Evolutionary conservation across 148 eudicot species (phyloP).

Genomic region (Vaccinium darrowii): DNA sequence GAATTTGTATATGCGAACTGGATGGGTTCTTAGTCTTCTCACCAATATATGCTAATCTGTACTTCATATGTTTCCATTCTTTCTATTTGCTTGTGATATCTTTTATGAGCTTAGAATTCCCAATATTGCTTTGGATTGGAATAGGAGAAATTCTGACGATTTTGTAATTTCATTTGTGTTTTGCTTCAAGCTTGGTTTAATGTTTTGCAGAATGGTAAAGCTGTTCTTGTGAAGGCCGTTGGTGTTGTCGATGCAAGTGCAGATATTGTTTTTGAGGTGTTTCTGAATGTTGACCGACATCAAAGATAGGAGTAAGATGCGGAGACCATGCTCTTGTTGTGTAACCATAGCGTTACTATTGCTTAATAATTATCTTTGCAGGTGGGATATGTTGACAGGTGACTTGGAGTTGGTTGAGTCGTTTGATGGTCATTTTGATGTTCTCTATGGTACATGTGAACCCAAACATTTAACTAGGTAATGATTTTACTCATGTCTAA

Average conservation of each 20-base stretch:
- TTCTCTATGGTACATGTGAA: conserved; percentile 82
- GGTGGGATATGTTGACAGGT: conserved; percentile 93
- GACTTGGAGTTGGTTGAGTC: conserved; percentile 85
- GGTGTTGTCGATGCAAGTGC: conserved; percentile 80
- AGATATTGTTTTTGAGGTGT: conserved; percentile 80
- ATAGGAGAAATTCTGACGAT: neutral
- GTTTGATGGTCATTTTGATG: conserved; percentile 77
- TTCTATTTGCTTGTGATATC: neutral
- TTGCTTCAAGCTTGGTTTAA: neutral
- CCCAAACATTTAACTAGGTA: conserved; percentile 72
- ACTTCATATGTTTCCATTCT: neutral
- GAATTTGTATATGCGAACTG: neutral
- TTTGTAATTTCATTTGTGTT: neutral
- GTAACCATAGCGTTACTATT: conserved; percentile 1
- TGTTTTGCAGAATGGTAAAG: conserved; percentile 57
- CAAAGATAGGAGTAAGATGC: conserved; percentile 86
- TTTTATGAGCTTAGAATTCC: neutral
- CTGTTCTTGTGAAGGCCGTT: conserved; percentile 89
- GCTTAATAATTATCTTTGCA: conserved; percentile 33
- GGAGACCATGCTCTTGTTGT: conserved; percentile 12
- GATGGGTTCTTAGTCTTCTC: neutral
- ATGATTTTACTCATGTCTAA: neutral
- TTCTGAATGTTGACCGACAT: conserved; percentile 64
- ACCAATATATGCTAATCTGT: neutral
- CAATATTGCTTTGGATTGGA: neutral